A percentile compares a stretch with the other conserved stretches of the same genome.
These are phyloP conservation scores for Gossypium lobatum DNA, from an alignment of 441 rosid genomes.

Conservation along the genomic window DNA sequence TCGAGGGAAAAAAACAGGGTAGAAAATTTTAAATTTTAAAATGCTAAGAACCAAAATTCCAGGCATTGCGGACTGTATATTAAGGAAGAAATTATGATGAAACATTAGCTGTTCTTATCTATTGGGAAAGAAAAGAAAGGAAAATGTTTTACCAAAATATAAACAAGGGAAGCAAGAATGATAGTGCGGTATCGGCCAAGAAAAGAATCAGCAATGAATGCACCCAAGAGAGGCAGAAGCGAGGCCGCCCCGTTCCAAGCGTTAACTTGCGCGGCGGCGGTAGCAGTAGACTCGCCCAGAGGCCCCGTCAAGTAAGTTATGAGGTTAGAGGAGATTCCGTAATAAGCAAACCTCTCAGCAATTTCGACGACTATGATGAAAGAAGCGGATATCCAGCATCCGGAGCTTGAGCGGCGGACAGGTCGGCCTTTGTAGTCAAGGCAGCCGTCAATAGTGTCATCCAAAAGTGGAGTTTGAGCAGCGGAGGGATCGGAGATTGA, in stretches of 20 bases:
- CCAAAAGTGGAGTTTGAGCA: conserved; percentile 28
- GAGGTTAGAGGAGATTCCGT: conserved; percentile 31
- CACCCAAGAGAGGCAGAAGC: conserved; percentile 57
- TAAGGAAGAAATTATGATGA: not conserved
- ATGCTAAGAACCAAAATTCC: not conserved
- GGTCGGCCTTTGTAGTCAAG: conserved; percentile 43
- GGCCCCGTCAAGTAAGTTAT: conserved; percentile 31
- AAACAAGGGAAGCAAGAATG: conserved; percentile 45
- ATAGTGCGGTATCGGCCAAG: conserved; percentile 61
- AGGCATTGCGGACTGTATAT: not conserved
- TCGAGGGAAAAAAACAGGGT: not conserved
- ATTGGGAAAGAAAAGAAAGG: conserved; percentile 9
- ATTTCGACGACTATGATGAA: conserved; percentile 64
- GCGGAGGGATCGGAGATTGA: conserved; percentile 17
- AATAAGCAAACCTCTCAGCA: conserved; percentile 38
- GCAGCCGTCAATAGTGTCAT: conserved; percentile 40
- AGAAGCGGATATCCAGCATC: conserved; percentile 68
- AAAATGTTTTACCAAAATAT: conserved; percentile 34
- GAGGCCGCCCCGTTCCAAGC: conserved; percentile 46
- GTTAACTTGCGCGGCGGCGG: conserved; percentile 48
- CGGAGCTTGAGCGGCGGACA: conserved; percentile 38
- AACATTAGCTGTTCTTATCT: not conserved
- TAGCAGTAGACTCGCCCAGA: conserved; percentile 40
- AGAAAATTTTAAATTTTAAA: not conserved
- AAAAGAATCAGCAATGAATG: conserved; percentile 55